Evolutionary conservation across 345 rosid genomes (phyloP), one percentile per base, ranked within the genome.

Genomic region (Lumnitzera racemosa): DNA sequence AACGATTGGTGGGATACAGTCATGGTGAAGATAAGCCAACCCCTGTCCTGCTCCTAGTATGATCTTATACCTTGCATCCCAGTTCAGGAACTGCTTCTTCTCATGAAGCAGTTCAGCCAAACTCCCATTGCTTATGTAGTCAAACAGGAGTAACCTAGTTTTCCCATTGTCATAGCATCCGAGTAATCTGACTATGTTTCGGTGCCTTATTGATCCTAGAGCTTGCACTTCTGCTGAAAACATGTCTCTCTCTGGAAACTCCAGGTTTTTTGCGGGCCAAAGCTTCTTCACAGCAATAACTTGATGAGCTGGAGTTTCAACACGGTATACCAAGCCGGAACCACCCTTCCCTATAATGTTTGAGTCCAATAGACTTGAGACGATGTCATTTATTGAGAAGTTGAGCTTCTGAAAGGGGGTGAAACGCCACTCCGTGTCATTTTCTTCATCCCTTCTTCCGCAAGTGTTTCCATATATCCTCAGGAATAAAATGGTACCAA

Each of bases 21-120:
- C 92, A 53, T 86, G 89, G 61, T 86, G 92, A 56, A 86, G 89
- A 62, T 86, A 86, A 47, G 85, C 78, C 71, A 86, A 72, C 11
- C 92, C 92, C 23, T 86, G 83, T 16, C 89, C 92, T 49, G 82
- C 87, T 41, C 89, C 92, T 0, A 86, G 55, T 54, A 81, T 60
- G 67, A 86, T 86, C 67, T 74, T 83, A 57, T 81, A 83, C 65
- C 92, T 86, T 46, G 77, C 66, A 49, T 86, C 87, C 92, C 92
- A 86, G 16, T 83, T 87, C 75, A 83, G 66, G 61, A 67, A 67
- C 17, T 58, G 50, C 27, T 53, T 74, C 66, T 74, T 70, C 69
- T 81, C 85, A 51, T 86, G 89, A 12, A 86, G 80, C 69, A 86
- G 61, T 58, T 79, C 85, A 3, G 76, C 81, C 69, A 86, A 68